Percentiles rank a stretch among this genome's conserved stretches.
Evolutionary conservation across 371 early-diverging fungal genomes (phyloP).

Genomic region (Mortierella sp.): DNA sequence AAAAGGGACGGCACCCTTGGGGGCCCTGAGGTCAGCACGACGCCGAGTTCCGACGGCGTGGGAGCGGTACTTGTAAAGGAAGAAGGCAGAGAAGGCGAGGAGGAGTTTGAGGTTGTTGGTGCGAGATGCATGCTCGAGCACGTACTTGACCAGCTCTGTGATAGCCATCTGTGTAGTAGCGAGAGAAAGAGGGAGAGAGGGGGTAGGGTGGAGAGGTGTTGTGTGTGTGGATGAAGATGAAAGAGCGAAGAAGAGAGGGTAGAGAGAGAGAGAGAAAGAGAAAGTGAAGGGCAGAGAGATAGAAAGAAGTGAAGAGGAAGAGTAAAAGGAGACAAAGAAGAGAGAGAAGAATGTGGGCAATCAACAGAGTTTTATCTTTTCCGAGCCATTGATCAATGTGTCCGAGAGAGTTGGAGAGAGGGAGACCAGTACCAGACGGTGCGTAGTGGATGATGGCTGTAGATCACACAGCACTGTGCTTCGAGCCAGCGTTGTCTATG

Average conservation of each 20-base stretch:
- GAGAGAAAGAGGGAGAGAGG: too few relatives aligned
- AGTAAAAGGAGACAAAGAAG: background rate
- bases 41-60: conserved; percentile 23
- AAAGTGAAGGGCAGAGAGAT: too few relatives aligned
- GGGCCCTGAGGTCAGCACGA: conserved; percentile 23
- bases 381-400: too few relatives aligned
- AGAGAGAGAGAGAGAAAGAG: too few relatives aligned
- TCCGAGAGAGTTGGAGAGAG: too few relatives aligned
- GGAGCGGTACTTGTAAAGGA: conserved; percentile 23
- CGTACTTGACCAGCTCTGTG: background rate
- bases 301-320: background rate
- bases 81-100: background rate
- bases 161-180: background rate
- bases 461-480: too few relatives aligned
- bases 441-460: too few relatives aligned
- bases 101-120: conserved; percentile 19
- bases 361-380: background rate
- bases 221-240: too few relatives aligned
- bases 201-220: too few relatives aligned
- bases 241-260: background rate
- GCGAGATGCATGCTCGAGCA: conserved; percentile 11
- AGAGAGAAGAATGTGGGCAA: background rate
- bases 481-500: too few relatives aligned
- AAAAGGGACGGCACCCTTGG: conserved; percentile 24
- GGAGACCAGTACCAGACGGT: too few relatives aligned